Percentiles rank a stretch among this genome's conserved stretches.
Conservation (phyloP, 306 rosid species). For the Dryas drummondii region DNA sequence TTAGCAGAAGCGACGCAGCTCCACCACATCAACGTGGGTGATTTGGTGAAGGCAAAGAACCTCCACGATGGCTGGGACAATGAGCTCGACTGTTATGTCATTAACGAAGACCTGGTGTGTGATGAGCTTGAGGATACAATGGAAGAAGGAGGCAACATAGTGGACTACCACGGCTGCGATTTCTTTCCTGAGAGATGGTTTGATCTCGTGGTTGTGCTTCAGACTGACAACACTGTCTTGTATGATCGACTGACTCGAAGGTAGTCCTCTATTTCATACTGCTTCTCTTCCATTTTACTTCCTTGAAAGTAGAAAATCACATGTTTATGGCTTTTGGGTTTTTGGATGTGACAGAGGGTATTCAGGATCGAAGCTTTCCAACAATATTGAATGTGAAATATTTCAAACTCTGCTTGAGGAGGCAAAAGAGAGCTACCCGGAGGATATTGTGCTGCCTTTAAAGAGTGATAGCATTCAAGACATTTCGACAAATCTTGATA, state of each 20-base stretch:
- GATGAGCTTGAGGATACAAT: slow-evolving; percentile 83
- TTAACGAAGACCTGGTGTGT: slow-evolving; percentile 87
- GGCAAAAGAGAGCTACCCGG: slow-evolving; percentile 74
- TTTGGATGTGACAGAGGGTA: slow-evolving; percentile 54
- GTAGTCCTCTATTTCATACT: slow-evolving; percentile 28
- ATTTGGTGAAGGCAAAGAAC: slow-evolving; percentile 71
- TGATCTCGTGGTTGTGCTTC: slow-evolving; percentile 84
- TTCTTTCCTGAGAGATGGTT: slow-evolving; percentile 97
- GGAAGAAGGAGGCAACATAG: slow-evolving; percentile 81
- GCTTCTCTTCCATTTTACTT: slow-evolving; percentile 6
- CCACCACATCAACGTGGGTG: slow-evolving; percentile 65
- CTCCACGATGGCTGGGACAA: slow-evolving; percentile 91
- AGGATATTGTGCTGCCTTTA: slow-evolving; percentile 62
- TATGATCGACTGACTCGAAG: slow-evolving; percentile 75
- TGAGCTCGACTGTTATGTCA: slow-evolving; percentile 62
- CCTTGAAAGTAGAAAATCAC: neutral
- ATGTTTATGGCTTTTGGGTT: neutral
- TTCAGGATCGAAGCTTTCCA: slow-evolving; percentile 62
- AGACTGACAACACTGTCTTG: slow-evolving; percentile 72
- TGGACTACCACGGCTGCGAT: slow-evolving; percentile 90
- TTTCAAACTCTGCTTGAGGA: slow-evolving; percentile 86
- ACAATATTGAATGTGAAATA: slow-evolving; percentile 87
- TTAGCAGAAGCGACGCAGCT: slow-evolving; percentile 64
- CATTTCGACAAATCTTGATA: slow-evolving; percentile 49
- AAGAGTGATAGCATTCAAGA: slow-evolving; percentile 68